Evolutionary conservation across 1,139 yeast species (phyloP).

Genomic region (Lodderomyces jiufengensis): DNA sequence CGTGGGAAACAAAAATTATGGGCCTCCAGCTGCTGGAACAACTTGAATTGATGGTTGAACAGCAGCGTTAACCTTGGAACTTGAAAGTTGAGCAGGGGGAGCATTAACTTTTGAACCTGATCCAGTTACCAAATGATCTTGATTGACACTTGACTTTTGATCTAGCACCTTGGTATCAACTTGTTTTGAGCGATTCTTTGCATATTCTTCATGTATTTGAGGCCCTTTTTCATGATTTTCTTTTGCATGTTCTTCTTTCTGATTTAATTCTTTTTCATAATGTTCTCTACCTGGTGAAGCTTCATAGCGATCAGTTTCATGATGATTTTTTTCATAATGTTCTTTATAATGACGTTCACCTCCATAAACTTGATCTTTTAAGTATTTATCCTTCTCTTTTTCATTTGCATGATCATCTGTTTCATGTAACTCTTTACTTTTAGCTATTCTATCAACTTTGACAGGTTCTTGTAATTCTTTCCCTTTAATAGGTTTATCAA

Average conservation of each 20-base stretch:
- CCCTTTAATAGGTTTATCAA: not conserved
- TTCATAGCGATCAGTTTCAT: constrained; percentile 5
- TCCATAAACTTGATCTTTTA: constrained; percentile 1
- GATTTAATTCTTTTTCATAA: constrained; percentile 4
- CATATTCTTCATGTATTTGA: constrained; percentile 3
- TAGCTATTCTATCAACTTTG: not conserved
- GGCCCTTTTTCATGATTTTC: constrained; percentile 7
- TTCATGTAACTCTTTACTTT: constrained; percentile 2
- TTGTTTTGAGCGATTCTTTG: constrained; percentile 1
- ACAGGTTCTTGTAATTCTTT: constrained; percentile 1
- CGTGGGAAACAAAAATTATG: no score
- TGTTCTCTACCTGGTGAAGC: constrained; percentile 5
- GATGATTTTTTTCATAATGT: constrained; percentile 6
- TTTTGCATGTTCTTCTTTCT: constrained; percentile 6
- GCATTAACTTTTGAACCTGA: not conserved
- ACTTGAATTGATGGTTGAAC: constrained; percentile 4
- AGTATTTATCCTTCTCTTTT: constrained; percentile 2
- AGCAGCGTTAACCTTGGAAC: not conserved
- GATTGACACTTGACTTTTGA: constrained; percentile 1
- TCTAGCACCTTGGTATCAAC: constrained; percentile 1
- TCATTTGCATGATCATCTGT: constrained; percentile 2
- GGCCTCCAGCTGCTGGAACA: constrained; percentile 3
- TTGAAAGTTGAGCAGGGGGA: no score
- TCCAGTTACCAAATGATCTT: constrained; percentile 3
- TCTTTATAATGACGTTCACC: constrained; percentile 6